phyloP scores from a whole-genome alignment of 2,329 filamentous ascomycete species.

The Didymella segeticola region DNA sequence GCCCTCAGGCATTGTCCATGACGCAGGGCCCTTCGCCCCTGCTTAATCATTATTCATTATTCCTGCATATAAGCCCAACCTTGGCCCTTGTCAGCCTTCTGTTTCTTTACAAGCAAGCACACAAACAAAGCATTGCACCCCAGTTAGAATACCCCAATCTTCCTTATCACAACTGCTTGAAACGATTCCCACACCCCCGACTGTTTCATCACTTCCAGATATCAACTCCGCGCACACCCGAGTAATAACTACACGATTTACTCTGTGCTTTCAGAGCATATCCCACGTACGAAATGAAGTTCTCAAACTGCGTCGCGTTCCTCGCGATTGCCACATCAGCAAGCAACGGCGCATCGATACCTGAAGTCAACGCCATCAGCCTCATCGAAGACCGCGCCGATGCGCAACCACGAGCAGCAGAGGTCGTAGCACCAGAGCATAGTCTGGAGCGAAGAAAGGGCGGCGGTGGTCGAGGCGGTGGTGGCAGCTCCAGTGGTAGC shows the following conservation, averaged over 20 bases:
- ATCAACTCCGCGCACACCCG: constrained; percentile 6
- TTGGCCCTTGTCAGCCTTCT: constrained; percentile 2
- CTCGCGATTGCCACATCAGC: constrained; percentile 30
- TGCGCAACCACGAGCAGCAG: constrained; percentile 23
- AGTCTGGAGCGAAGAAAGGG: constrained; percentile 48
- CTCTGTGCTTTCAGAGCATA: background rate
- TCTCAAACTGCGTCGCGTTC: constrained; percentile 32
- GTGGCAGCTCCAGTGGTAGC: constrained; percentile 24
- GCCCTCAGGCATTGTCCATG: constrained; percentile 1
- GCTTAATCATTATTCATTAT: background rate
- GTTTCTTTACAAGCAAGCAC: background rate
- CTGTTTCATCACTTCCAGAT: constrained; percentile 1
- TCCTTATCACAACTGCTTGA: background rate
- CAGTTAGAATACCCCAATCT: background rate
- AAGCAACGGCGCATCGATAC: constrained; percentile 37
- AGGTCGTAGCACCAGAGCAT: constrained; percentile 41
- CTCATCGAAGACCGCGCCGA: constrained; percentile 28
- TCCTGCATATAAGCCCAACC: constrained; percentile 4
- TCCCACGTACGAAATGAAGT: constrained; percentile 31
- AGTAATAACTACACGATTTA: background rate
- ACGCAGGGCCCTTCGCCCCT: constrained; percentile 16
- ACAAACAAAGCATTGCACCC: background rate
- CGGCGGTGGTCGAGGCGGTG: constrained; percentile 44
- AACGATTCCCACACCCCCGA: background rate
- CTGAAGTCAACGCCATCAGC: constrained; percentile 33